Conservation (phyloP, 2,329 filamentous ascomycete species). For the Trichoderma guizhouense region DNA sequence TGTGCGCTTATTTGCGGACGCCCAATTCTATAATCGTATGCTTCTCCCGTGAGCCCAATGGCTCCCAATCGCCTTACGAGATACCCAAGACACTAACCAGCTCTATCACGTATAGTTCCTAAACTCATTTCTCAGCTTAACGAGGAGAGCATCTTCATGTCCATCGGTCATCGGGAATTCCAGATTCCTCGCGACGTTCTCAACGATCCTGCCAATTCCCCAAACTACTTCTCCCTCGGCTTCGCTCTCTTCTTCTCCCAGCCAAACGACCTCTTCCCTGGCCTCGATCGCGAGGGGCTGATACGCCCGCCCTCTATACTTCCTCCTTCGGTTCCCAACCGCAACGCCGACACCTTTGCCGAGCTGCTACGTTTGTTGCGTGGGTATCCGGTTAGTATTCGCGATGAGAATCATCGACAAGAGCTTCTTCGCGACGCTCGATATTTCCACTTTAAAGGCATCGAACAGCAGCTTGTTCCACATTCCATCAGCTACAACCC, state of each 20-base stretch:
- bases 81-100: neutral
- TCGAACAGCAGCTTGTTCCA: conserved; percentile 83
- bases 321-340: conserved; percentile 75
- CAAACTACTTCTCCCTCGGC: conserved; percentile 92
- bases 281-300: conserved; percentile 72
- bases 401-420: conserved; percentile 70
- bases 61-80: neutral
- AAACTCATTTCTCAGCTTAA: conserved; percentile 87
- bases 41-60: neutral
- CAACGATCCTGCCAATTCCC: conserved; percentile 79
- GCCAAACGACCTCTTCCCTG: conserved; percentile 78
- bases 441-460: conserved; percentile 88
- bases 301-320: conserved; percentile 83
- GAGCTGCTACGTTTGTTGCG: conserved; percentile 78
- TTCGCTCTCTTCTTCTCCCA: conserved; percentile 84
- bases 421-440: conserved; percentile 80
- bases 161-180: conserved; percentile 83
- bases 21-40: conserved; percentile 84
- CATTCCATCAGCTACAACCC: conserved; percentile 75
- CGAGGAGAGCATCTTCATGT: conserved; percentile 87
- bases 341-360: conserved; percentile 78
- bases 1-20: conserved; percentile 88
- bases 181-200: conserved; percentile 88
- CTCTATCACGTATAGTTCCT: conserved; percentile 57
- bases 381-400: conserved; percentile 78